Percentiles rank a stretch among this genome's conserved stretches.
These are phyloP conservation scores for Vanderwaltozyma polyspora DNA, from an alignment of 805 yeast genomes.

Conservation along the genomic window DNA sequence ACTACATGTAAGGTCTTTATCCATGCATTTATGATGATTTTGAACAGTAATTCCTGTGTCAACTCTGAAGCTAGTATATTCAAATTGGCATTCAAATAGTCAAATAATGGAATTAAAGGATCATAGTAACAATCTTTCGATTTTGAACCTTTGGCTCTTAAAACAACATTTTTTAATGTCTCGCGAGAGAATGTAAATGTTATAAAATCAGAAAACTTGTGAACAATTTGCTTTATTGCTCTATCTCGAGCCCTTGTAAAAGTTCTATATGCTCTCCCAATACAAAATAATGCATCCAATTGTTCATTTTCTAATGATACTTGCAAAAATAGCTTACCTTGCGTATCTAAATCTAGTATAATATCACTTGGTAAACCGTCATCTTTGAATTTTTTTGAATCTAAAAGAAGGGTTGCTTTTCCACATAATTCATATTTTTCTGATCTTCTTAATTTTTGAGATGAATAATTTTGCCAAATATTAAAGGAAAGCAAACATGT, in stretches of 20 bases:
- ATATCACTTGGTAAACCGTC: constrained; percentile 59
- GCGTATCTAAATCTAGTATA: constrained; percentile 49
- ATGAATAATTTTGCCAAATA: constrained; percentile 60
- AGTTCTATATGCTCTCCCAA: constrained; percentile 65
- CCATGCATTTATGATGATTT: constrained; percentile 77
- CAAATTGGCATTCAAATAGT: constrained; percentile 59
- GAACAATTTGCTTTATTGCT: constrained; percentile 58
- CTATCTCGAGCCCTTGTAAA: constrained; percentile 55
- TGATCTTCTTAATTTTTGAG: constrained; percentile 22
- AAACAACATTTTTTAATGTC: constrained; percentile 32
- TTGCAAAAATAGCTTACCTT: constrained; percentile 56
- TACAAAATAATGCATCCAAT: constrained; percentile 67
- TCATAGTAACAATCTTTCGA: constrained; percentile 42
- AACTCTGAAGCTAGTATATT: constrained; percentile 50
- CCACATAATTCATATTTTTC: constrained; percentile 58
- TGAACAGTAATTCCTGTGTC: constrained; percentile 42
- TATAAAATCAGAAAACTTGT: constrained; percentile 57
- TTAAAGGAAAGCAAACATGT: constrained; percentile 43
- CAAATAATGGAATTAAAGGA: constrained; percentile 62
- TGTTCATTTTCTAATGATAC: constrained; percentile 71
- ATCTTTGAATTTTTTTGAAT: constrained; percentile 50
- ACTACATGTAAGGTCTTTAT: constrained; percentile 54
- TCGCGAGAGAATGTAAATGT: constrained; percentile 44
- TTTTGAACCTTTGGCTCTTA: no score
- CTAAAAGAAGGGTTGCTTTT: constrained; percentile 45